These are phyloP conservation scores for Amylocystis lapponica DNA, from an alignment of 768 basidiomycete genomes.

Conservation along the genomic window DNA sequence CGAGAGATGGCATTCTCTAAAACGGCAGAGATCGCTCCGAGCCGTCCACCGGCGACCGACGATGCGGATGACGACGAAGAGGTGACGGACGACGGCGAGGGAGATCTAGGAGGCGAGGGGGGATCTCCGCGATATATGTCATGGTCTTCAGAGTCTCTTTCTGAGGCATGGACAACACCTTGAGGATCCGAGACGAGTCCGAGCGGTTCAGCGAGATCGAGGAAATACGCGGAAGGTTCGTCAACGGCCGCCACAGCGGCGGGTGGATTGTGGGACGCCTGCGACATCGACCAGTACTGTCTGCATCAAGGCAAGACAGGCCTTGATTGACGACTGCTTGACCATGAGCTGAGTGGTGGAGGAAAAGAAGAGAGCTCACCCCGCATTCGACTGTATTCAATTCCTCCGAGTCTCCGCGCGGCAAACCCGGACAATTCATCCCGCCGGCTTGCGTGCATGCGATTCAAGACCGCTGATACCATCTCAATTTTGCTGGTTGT, in stretches of 20 bases:
- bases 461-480: too few relatives aligned
- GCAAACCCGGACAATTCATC: too few relatives aligned
- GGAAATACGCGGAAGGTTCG: slow-evolving; percentile 1
- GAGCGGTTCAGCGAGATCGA: not conserved
- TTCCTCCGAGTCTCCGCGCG: too few relatives aligned
- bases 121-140: slow-evolving; percentile 62
- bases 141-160: slow-evolving; percentile 23
- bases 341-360: slow-evolving; percentile 7
- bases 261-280: not conserved
- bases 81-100: slow-evolving; percentile 28
- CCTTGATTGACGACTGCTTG: too few relatives aligned
- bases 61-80: slow-evolving; percentile 35
- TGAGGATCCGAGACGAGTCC: not conserved
- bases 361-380: too few relatives aligned
- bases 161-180: not conserved
- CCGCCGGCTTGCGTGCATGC: too few relatives aligned
- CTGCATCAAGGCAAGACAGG: slow-evolving; percentile 5
- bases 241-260: not conserved
- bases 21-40: slow-evolving; percentile 41
- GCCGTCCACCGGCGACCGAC: slow-evolving; percentile 26
- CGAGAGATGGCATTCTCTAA: slow-evolving; percentile 67
- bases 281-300: not conserved
- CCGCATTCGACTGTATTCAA: too few relatives aligned
- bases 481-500: too few relatives aligned
- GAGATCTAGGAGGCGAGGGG: slow-evolving; percentile 27